Evolutionary conservation across 768 basidiomycete genomes (phyloP), one percentile per base, ranked within the genome.

Genomic region (Amanita phalloides): DNA sequence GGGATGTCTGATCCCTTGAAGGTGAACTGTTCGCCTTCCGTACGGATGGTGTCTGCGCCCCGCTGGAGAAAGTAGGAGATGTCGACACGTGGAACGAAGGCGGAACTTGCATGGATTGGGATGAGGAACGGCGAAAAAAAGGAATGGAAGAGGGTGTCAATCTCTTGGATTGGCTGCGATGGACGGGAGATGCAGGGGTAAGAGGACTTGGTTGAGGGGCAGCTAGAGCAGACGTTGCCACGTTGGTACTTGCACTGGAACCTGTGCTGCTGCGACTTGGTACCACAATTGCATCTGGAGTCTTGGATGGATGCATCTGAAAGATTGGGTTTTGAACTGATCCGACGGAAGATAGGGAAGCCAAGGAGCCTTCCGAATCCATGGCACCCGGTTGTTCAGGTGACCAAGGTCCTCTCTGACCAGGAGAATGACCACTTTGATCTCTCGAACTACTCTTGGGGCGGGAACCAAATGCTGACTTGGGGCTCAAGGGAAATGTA

Each of bases 81-180:
- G 79, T 72, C 10, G 86, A 64, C 3, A 72, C 71, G 8, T 70
- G 66, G 13, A 73, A 66, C 25, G 74, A 61, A 6, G 78, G 70
- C 17, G 81, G 76, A 23, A 83, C 64, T 55, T 89, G 84, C 77
- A 89, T 84, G 11, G 86, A 89, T 61, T 91, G 87, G 6, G 92
- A 93, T 25, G 89, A 88, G 6, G 90, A 91, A 33, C 92, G 84
- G 41, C 90, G 80, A 72, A 95, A 94, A 68, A 95, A 95, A 2
- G 92, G 92, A 54, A 95, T 95, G 11, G 90, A 88, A 25, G 90
- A 92, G 1, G 91, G 91, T 1, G 92, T 93, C 43, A 92, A 78
- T 53, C 92, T 83, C 64, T 84, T 91, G 17, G 82, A 82, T 53
- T 82, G 80, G 26, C 78, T 76, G 37, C 84, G 79, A 48, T 82